These are phyloP conservation scores for Hanseniaspora guilliermondii DNA, from an alignment of 805 yeast genomes.

Conservation along the genomic window DNA sequence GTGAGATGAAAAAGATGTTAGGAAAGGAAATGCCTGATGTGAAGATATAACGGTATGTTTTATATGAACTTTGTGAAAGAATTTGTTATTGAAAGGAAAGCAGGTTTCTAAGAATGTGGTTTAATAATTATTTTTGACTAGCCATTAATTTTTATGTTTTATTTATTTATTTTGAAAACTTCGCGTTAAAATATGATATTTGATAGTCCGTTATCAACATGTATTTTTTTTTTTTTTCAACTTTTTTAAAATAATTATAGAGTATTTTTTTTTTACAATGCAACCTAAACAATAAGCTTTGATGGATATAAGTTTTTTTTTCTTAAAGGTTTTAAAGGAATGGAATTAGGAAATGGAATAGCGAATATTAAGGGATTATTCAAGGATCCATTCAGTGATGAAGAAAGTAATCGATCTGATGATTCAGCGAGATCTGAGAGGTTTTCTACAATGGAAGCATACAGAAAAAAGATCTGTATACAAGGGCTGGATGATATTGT, in stretches of 20 bases:
- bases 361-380: background rate
- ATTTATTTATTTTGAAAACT: background rate
- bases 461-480: background rate
- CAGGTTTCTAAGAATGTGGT: too few relatives aligned
- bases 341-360: background rate
- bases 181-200: too few relatives aligned
- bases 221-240: background rate
- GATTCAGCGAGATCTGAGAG: background rate
- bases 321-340: background rate
- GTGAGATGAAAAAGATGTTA: conserved; percentile 17
- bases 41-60: background rate
- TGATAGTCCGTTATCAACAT: background rate
- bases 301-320: too few relatives aligned
- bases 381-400: background rate
- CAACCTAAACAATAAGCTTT: too few relatives aligned
- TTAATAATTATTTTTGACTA: too few relatives aligned
- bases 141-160: background rate
- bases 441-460: background rate
- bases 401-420: background rate
- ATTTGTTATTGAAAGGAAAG: too few relatives aligned
- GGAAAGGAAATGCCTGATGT: background rate
- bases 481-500: too few relatives aligned
- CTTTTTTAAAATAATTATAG: background rate
- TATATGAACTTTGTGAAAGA: too few relatives aligned
- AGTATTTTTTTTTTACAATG: too few relatives aligned